These are phyloP conservation scores for Hyphodiscus sp. DNA, from an alignment of 2,329 filamentous ascomycete species.

Conservation along the genomic window DNA sequence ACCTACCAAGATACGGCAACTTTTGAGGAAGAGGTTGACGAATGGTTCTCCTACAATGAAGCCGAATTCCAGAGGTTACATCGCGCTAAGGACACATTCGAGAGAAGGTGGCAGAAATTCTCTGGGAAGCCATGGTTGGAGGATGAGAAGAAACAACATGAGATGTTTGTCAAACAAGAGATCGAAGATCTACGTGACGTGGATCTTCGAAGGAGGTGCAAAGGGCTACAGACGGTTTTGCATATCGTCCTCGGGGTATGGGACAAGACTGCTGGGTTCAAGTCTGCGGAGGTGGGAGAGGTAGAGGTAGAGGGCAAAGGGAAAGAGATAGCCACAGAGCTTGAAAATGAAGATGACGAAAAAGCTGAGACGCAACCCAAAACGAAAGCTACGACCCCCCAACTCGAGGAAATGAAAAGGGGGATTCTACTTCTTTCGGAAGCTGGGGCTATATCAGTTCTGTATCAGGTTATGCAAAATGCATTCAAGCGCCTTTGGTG, in stretches of 20 bases:
- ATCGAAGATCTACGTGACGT: conserved; percentile 40
- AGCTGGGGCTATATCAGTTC: conserved; percentile 32
- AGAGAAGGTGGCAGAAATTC: conserved; percentile 62
- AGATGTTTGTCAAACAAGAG: conserved; percentile 50
- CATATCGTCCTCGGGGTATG: conserved; percentile 64
- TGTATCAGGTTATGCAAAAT: conserved; percentile 28
- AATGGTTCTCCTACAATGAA: conserved; percentile 93
- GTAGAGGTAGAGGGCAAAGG: not conserved
- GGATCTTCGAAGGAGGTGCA: conserved; percentile 43
- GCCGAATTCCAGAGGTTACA: conserved; percentile 77
- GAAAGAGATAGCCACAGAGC: conserved; percentile 30
- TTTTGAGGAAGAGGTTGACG: conserved; percentile 84
- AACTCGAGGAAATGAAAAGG: conserved; percentile 53
- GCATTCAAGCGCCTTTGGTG: conserved; percentile 28
- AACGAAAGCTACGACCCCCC: conserved; percentile 45
- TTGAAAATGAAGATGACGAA: conserved; percentile 29
- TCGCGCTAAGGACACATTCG: conserved; percentile 69
- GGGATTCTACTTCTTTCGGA: conserved; percentile 46
- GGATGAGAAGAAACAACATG: conserved; percentile 48
- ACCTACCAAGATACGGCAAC: conserved; percentile 66
- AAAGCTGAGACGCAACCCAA: conserved; percentile 39
- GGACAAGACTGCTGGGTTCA: conserved; percentile 55
- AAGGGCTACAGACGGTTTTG: conserved; percentile 50
- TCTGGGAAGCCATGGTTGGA: conserved; percentile 58
- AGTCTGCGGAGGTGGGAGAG: conserved; percentile 1